Evolutionary conservation across 148 eudicot species (phyloP), one percentile per base, ranked within the genome.

Genomic region (Cornus suecica): DNA sequence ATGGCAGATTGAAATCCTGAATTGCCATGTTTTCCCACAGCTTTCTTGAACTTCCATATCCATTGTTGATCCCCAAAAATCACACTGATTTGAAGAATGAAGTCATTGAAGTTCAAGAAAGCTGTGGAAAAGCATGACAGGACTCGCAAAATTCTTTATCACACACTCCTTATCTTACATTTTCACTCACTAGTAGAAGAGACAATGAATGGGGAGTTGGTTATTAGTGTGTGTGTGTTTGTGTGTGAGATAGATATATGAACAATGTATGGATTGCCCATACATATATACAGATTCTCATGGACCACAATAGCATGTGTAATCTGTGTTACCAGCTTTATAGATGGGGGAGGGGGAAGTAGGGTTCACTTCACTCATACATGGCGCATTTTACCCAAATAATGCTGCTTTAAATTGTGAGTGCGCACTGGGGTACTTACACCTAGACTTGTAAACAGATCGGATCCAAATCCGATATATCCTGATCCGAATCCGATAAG

Each of bases 111-210:
- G 92, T 90, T 90, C 94, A 90, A 90, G 94, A 90, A 90, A 90
- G 94, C 90, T 88, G 94, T 88, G 94, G 92, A 90, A 90, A 88
- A 90, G 76, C 85, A 90, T 88, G 90, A 80, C 87, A 78, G 86
- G 88, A 82, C 84, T 83, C 65, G 34, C 23, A 23, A 29, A 60
- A 42, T 10, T 13, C 16, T 58, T 62, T n/a, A 23, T 65, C 62
- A 22, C 73, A 14, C 58, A 5, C 65, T 8, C 31, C n/a, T 54
- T 11, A 22, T 4, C 66, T 10, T 23, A 23, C 4, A 3, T 58
- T 64, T 23, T 41, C 4, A 3, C 31, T 64, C 28, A 58, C 18
- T 56, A 10, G 32, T 9, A 41, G 62, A 1, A 58, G 62, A 52
- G 62, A 58, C 3, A 4, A 22, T 3, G 2, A 22, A 22, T 1